A percentile compares a stretch with the other conserved stretches of the same genome.
These are phyloP conservation scores for Rhododendron kiyosumense DNA, from an alignment of 148 eudicot species.

Conservation along the genomic window DNA sequence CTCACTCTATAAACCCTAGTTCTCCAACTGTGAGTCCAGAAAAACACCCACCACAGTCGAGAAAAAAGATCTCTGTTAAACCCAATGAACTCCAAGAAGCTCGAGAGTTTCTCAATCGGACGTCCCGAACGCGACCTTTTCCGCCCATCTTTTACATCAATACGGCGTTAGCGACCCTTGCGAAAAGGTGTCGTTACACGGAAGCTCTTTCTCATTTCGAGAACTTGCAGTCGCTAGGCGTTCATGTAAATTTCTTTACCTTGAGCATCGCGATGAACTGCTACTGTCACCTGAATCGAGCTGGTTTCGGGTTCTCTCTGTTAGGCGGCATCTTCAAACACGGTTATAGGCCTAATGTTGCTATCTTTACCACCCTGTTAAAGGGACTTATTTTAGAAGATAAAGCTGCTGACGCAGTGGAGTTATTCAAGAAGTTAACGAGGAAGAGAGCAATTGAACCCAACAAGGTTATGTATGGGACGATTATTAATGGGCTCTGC, in stretches of 20 bases:
- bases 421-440: neutral
- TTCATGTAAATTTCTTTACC: neutral
- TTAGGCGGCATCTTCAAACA: neutral
- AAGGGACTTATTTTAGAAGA: neutral
- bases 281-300: neutral
- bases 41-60: neutral
- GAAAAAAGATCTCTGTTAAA: neutral
- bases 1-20: too few species aligned
- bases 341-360: neutral
- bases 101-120: too few species aligned
- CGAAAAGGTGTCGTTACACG: neutral
- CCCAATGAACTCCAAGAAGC: too few species aligned
- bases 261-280: neutral
- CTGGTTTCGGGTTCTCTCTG: neutral
- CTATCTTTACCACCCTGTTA: constrained; percentile 1
- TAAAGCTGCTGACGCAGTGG: neutral
- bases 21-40: neutral
- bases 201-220: neutral
- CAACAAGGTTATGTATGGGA: neutral
- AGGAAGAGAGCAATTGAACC: neutral
- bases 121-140: neutral
- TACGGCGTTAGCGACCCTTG: neutral
- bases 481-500: constrained; percentile 16
- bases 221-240: neutral
- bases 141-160: neutral